Conservation (phyloP, 2,329 filamentous ascomycete species). For the Aureobasidium sp. region DNA sequence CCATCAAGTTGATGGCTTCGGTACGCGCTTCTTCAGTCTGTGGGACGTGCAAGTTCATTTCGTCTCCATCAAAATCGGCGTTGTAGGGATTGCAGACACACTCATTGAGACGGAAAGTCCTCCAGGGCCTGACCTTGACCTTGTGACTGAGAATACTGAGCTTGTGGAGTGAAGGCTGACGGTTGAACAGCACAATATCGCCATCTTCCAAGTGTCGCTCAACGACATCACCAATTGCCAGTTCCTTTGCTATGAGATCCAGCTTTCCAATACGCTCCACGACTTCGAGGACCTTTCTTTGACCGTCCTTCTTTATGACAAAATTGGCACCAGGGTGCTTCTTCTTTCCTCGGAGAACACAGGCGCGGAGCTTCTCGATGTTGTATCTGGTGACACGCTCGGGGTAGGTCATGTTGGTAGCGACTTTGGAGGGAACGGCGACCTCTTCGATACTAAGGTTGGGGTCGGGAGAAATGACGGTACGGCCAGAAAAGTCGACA, state of each 20-base stretch:
- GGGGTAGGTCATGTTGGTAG: slow-evolving; percentile 92
- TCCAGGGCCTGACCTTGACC: slow-evolving; percentile 87
- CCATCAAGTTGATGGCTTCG: slow-evolving; percentile 94
- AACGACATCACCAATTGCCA: slow-evolving; percentile 79
- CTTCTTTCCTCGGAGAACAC: slow-evolving; percentile 67
- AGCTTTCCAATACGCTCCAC: slow-evolving; percentile 45
- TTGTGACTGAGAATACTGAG: slow-evolving; percentile 96
- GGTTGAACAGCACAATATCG: slow-evolving; percentile 95
- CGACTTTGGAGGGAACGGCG: slow-evolving; percentile 83
- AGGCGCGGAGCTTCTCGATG: slow-evolving; percentile 67
- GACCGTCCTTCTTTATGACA: slow-evolving; percentile 64
- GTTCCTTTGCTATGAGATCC: slow-evolving; percentile 62
- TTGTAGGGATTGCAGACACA: slow-evolving; percentile 99
- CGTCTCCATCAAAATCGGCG: slow-evolving; percentile 96
- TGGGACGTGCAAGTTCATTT: slow-evolving; percentile 98
- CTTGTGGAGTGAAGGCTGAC: slow-evolving; percentile 95
- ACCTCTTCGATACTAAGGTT: slow-evolving; percentile 92
- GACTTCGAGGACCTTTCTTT: slow-evolving; percentile 64
- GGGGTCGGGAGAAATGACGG: slow-evolving; percentile 94
- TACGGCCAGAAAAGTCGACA: slow-evolving; percentile 95
- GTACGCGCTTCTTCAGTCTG: slow-evolving; percentile 95
- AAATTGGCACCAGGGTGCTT: slow-evolving; percentile 85
- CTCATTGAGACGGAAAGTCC: slow-evolving; percentile 94
- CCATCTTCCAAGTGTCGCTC: slow-evolving; percentile 93
- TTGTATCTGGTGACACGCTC: slow-evolving; percentile 83